These are phyloP conservation scores for Moelleriella libera DNA, from an alignment of 2,329 filamentous ascomycete genomes.

Conservation along the genomic window DNA sequence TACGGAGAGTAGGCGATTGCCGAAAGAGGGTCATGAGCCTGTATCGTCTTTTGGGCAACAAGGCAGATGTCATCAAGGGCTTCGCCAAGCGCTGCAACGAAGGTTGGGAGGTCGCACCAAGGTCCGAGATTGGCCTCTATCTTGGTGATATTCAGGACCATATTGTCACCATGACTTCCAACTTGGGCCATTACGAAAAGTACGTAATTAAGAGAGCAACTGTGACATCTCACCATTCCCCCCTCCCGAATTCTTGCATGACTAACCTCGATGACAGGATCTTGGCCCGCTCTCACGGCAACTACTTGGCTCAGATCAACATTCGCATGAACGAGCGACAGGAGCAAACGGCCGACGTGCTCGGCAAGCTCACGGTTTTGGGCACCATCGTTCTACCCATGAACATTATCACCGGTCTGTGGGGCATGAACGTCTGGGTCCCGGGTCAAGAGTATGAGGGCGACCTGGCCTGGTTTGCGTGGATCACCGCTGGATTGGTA, in stretches of 20 bases:
- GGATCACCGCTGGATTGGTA: constrained; percentile 59
- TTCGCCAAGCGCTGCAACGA: constrained; percentile 98
- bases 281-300: constrained; percentile 78
- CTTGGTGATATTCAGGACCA: constrained; percentile 98
- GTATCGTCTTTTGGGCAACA: constrained; percentile 85
- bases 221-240: neutral
- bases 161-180: constrained; percentile 97
- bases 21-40: constrained; percentile 96
- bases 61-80: constrained; percentile 97
- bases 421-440: constrained; percentile 98
- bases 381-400: constrained; percentile 96
- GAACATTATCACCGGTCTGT: constrained; percentile 97
- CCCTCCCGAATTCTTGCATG: neutral
- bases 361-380: constrained; percentile 87
- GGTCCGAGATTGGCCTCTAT: constrained; percentile 94
- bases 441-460: constrained; percentile 76
- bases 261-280: constrained; percentile 36
- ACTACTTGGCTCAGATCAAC: constrained; percentile 98
- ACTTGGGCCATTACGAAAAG: constrained; percentile 93
- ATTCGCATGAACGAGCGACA: constrained; percentile 97
- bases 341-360: constrained; percentile 87
- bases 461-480: constrained; percentile 62
- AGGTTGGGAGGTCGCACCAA: constrained; percentile 89
- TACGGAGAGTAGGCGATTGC: constrained; percentile 82
- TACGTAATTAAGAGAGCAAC: constrained; percentile 26